Conservation (phyloP, 495 filamentous ascomycete species). For the Polyplosphaeria fusca region DNA sequence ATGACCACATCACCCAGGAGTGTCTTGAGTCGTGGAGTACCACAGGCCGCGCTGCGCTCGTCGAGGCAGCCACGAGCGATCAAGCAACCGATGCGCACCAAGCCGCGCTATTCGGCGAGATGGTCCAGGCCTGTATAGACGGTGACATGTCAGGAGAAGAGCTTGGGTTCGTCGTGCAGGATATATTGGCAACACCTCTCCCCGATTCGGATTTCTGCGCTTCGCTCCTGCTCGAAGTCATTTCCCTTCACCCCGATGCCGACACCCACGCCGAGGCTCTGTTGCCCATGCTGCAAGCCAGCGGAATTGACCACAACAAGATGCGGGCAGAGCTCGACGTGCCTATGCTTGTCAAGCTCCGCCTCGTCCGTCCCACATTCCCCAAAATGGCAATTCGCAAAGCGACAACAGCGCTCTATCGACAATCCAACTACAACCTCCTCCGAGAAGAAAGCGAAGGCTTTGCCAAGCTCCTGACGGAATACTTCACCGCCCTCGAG, state of each 20-base stretch:
- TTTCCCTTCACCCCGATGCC: constrained; percentile 29
- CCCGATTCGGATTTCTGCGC: too few species aligned
- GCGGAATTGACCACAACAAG: constrained; percentile 63
- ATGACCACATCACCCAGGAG: constrained; percentile 18
- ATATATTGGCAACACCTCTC: too few species aligned
- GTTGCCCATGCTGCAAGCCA: constrained; percentile 60
- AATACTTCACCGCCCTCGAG: constrained; percentile 69
- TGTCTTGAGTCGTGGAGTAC: constrained; percentile 50
- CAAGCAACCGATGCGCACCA: constrained; percentile 62
- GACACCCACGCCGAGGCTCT: constrained; percentile 50
- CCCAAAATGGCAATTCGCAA: constrained; percentile 78
- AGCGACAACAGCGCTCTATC: constrained; percentile 86
- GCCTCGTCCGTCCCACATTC: constrained; percentile 81
- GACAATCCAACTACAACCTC: constrained; percentile 94
- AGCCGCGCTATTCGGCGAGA: constrained; percentile 75
- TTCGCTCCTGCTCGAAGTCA: not conserved
- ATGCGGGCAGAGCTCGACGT: constrained; percentile 85
- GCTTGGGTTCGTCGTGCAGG: constrained; percentile 67
- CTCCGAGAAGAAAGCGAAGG: constrained; percentile 95
- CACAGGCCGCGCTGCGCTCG: constrained; percentile 47
- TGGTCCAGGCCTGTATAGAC: constrained; percentile 69
- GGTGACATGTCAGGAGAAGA: constrained; percentile 62
- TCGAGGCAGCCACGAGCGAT: constrained; percentile 51
- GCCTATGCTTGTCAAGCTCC: constrained; percentile 65
- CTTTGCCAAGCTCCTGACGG: constrained; percentile 82